Conservation (phyloP, 2,329 filamentous ascomycete species). For the Monosporascus sp. region DNA sequence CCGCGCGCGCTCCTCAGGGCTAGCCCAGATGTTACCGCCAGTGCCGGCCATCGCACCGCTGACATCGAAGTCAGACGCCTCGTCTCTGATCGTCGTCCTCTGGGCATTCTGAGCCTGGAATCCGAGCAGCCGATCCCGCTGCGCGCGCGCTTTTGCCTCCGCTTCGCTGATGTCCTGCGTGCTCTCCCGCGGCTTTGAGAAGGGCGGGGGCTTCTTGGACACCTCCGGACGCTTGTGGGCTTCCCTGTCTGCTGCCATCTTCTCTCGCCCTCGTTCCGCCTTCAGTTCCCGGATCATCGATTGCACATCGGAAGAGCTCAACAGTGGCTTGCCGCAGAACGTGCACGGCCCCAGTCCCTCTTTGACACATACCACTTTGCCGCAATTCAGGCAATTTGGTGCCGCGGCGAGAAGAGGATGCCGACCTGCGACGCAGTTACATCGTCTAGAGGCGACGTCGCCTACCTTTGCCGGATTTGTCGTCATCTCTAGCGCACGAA, state of each 20-base stretch:
- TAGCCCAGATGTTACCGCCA: slow-evolving; percentile 72
- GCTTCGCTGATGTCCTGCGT: slow-evolving; percentile 44
- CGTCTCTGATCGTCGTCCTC: slow-evolving; percentile 79
- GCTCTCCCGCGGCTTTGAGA: slow-evolving; percentile 41
- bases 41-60: slow-evolving; percentile 37
- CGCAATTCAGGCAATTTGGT: slow-evolving; percentile 87
- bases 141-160: slow-evolving; percentile 64
- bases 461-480: slow-evolving; percentile 71
- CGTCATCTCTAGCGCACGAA: slow-evolving; percentile 82
- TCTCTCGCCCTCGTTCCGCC: slow-evolving; percentile 81
- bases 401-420: slow-evolving; percentile 88
- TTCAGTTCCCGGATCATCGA: slow-evolving; percentile 79
- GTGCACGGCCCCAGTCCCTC: slow-evolving; percentile 93
- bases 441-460: slow-evolving; percentile 58
- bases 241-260: slow-evolving; percentile 74
- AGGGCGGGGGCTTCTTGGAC: slow-evolving; percentile 53
- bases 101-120: slow-evolving; percentile 84
- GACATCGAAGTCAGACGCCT: slow-evolving; percentile 63
- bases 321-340: slow-evolving; percentile 71
- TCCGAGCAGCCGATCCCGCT: slow-evolving; percentile 72
- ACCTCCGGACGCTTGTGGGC: slow-evolving; percentile 62
- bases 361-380: slow-evolving; percentile 91
- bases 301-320: slow-evolving; percentile 70
- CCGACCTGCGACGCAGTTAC: slow-evolving; percentile 80
- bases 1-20: slow-evolving; percentile 71